phyloP scores from a whole-genome alignment of 768 basidiomycete genomes.

The Cystobasidium tubakii region DNA sequence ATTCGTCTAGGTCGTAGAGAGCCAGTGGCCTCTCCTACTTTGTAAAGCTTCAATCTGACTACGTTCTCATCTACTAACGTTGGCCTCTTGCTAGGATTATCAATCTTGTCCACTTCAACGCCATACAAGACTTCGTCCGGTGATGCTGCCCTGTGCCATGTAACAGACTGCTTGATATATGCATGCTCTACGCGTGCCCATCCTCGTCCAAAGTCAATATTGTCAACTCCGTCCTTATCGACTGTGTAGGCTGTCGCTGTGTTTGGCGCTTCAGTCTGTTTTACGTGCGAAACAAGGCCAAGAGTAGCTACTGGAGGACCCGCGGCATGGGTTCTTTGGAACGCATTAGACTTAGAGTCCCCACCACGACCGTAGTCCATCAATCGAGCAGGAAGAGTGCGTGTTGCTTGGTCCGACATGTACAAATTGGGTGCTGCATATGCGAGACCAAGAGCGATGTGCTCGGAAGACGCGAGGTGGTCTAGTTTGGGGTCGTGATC shows the following conservation, averaged over 20 bases:
- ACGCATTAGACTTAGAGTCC: not conserved
- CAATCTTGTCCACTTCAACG: not conserved
- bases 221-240: not conserved
- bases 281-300: not conserved
- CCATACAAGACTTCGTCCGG: not conserved
- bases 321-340: not conserved
- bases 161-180: not conserved
- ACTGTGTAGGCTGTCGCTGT: not conserved
- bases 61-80: not conserved
- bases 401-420: slow-evolving; percentile 16
- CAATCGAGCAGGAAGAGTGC: not conserved
- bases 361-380: not conserved
- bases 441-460: slow-evolving; percentile 11
- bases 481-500: slow-evolving; percentile 14
- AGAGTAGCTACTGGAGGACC: not conserved
- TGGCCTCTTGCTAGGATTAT: slow-evolving; percentile 1
- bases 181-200: not conserved
- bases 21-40: not conserved
- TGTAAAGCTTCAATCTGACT: not conserved
- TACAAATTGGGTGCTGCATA: slow-evolving; percentile 29
- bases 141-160: not conserved
- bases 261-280: no score
- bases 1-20: not conserved
- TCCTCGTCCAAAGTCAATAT: not conserved
- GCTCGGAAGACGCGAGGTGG: not conserved